Evolutionary conservation across 2,329 filamentous ascomycete species (phyloP).

Genomic region (Fusarium sp.): DNA sequence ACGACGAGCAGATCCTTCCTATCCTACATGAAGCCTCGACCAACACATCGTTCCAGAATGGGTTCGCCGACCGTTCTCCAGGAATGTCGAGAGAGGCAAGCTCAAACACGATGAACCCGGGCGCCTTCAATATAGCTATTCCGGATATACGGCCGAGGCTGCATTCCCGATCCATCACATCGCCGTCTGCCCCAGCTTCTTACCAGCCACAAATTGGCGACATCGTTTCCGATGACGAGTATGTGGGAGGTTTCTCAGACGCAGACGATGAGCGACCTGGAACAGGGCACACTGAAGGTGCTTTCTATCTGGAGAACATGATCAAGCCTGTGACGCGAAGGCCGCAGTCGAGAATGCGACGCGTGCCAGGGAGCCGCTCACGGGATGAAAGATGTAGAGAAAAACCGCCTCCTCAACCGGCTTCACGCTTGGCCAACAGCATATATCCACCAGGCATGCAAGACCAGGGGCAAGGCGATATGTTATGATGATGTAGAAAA

Average conservation of each 20-base stretch:
- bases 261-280: slow-evolving; percentile 69
- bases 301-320: slow-evolving; percentile 70
- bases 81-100: slow-evolving; percentile 69
- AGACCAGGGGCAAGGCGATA: slow-evolving; percentile 52
- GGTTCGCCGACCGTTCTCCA: slow-evolving; percentile 79
- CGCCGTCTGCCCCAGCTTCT: slow-evolving; percentile 71
- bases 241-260: slow-evolving; percentile 80
- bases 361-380: slow-evolving; percentile 49
- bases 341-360: slow-evolving; percentile 58
- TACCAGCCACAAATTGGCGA: slow-evolving; percentile 68
- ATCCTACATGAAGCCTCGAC: slow-evolving; percentile 88
- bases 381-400: slow-evolving; percentile 50
- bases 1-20: slow-evolving; percentile 92
- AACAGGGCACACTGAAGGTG: slow-evolving; percentile 55
- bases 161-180: slow-evolving; percentile 86
- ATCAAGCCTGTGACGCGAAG: slow-evolving; percentile 68
- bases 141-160: slow-evolving; percentile 68
- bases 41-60: slow-evolving; percentile 85
- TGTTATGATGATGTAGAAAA: slow-evolving; percentile 44
- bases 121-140: slow-evolving; percentile 62
- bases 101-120: slow-evolving; percentile 71
- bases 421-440: slow-evolving; percentile 55
- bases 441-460: slow-evolving; percentile 49
- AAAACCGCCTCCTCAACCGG: slow-evolving; percentile 53
- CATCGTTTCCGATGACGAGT: slow-evolving; percentile 81